Evolutionary conservation across 352 stramenopile genomes (phyloP).

Genomic region (Phytophthora megakarya): DNA sequence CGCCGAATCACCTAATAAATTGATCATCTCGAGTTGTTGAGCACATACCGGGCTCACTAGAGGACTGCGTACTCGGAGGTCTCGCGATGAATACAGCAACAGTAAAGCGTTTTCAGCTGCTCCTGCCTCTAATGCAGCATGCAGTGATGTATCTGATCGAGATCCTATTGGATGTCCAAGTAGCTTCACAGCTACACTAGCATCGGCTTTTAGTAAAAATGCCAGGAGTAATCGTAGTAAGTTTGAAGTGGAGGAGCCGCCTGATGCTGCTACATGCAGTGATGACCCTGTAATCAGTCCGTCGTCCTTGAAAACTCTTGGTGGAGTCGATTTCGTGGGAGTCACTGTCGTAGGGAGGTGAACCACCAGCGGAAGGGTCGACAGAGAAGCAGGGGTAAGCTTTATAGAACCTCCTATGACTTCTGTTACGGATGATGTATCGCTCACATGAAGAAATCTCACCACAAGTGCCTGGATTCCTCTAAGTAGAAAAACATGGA

Average conservation of each 20-base stretch:
- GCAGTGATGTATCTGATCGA: conserved; percentile 45
- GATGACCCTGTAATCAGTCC: conserved; percentile 38
- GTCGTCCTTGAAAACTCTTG: conserved; percentile 45
- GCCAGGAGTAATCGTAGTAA: conserved; percentile 50
- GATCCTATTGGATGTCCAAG: conserved; percentile 31
- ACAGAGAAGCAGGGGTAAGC: conserved; percentile 18
- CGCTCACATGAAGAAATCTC: conserved; percentile 31
- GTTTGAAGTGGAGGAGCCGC: conserved; percentile 39
- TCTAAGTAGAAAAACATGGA: conserved; percentile 26
- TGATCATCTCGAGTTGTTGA: conserved; percentile 36
- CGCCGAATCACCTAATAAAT: conserved; percentile 39
- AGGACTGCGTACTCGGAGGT: conserved; percentile 31
- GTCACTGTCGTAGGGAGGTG: conserved; percentile 37
- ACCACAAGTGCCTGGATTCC: conserved; percentile 31
- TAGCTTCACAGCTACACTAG: conserved; percentile 17
- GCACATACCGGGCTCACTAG: conserved; percentile 20
- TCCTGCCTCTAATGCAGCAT: conserved; percentile 46
- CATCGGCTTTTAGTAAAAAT: conserved; percentile 33
- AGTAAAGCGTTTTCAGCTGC: conserved; percentile 47
- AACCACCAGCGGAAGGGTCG: conserved; percentile 33
- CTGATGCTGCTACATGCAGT: conserved; percentile 50
- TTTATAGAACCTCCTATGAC: conserved; percentile 18
- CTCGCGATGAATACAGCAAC: conserved; percentile 42
- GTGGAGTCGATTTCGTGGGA: conserved; percentile 16
- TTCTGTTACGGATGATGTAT: conserved; percentile 14